Evolutionary conservation across 345 rosid species (phyloP), one percentile per base, ranked within the genome.

Genomic region (Hirschfeldia incana): DNA sequence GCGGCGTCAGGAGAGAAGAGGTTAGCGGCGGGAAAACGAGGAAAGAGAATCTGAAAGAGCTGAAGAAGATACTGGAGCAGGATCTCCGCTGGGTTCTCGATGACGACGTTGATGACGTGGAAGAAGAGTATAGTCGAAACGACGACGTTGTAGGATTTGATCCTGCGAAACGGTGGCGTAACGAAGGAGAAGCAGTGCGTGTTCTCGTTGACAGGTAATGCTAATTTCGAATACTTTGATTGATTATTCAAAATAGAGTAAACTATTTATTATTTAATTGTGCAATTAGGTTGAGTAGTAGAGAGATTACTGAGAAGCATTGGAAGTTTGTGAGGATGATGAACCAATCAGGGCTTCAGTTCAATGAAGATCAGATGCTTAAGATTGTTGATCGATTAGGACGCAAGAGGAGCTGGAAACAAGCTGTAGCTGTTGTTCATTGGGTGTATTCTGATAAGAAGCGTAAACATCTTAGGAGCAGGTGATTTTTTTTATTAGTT

Each of bases 271-370:
- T n/a, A n/a, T n/a, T n/a, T n/a, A n/a, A n/a, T n/a, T n/a, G n/a
- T n/a, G n/a, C n/a, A n/a, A n/a, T 70, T 80, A 94, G 97, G 83
- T 86, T 94, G 85, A 86, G 97, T 79, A 79, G 76, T 55, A 88
- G 87, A 76, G 88, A 91, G 11, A 86, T 91, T 6, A 92, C 85
- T 69, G 80, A 81, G 83, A 88, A 72, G 83, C 92, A 91, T 71
- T 94, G 98, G 97, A 94, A 94, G 82, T 86, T 94, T 82, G 90
- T 90, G 65, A 89, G 88, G 85, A 90, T 92, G 80, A 92, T 94
- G 97, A 94, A 91, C 84, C 93, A 87, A 44, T 92, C 95, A 8
- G 94, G 94, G 5, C 83, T 94, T 89, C 84, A 82, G 78, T 94
- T 92, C 76, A 85, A 80, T 46, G 98, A 94, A 86, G 85, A 86